Evolutionary conservation across 257 asterid species (phyloP).

Genomic region (Linderniella brevidens): DNA sequence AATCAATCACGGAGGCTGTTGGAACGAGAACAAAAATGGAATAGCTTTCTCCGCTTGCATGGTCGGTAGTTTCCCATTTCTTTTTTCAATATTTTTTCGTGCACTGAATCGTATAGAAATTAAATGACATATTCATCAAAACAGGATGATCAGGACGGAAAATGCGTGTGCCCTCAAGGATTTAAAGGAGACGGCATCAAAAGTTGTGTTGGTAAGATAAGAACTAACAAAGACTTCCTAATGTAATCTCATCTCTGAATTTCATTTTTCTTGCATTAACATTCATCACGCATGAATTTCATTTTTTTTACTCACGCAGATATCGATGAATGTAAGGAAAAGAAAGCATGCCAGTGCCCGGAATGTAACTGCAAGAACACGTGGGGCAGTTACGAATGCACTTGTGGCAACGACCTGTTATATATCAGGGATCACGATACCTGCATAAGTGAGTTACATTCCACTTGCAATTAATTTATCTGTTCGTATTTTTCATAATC

Average conservation of each 20-base stretch:
- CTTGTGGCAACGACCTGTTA: constrained; percentile 45
- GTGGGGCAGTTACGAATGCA: constrained; percentile 69
- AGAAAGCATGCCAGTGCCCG: constrained; percentile 69
- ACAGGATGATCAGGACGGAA: constrained; percentile 44
- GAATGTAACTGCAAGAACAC: constrained; percentile 65
- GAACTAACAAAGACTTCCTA: background rate
- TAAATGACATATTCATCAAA: constrained; percentile 2
- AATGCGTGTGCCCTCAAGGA: constrained; percentile 57
- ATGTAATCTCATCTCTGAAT: background rate
- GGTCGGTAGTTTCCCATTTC: constrained; percentile 25
- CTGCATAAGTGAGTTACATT: constrained; percentile 68
- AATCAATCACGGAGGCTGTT: constrained; percentile 63
- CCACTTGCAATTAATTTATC: constrained; percentile 2
- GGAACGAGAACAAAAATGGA: constrained; percentile 48
- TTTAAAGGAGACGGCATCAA: constrained; percentile 56
- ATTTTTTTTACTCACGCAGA: constrained; percentile 18
- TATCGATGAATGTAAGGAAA: constrained; percentile 61
- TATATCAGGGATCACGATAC: constrained; percentile 65
- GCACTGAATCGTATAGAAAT: constrained; percentile 5
- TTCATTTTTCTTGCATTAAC: background rate
- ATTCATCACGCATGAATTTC: too few species aligned
- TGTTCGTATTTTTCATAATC: constrained; percentile 3
- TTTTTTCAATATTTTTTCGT: background rate
- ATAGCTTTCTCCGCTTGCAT: constrained; percentile 48
- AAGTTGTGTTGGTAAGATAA: constrained; percentile 39